phyloP scores from a whole-genome alignment of 2,329 filamentous ascomycete genomes.

The Metarhizium brunneum region DNA sequence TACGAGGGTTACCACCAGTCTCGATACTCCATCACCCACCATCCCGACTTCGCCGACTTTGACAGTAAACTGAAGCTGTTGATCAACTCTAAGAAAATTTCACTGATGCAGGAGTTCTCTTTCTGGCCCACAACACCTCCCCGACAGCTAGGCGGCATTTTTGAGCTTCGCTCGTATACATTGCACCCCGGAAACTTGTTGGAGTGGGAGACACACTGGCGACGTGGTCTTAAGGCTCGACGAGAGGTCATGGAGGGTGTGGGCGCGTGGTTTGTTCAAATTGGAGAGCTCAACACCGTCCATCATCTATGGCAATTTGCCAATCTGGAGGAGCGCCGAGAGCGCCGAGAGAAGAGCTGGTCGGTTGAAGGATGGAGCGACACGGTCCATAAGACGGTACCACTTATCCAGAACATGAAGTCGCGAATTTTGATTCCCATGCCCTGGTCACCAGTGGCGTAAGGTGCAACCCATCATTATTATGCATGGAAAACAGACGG shows the following conservation, averaged over 20 bases:
- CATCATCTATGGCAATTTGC: slow-evolving; percentile 99
- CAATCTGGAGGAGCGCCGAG: slow-evolving; percentile 86
- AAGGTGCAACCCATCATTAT: slow-evolving; percentile 13
- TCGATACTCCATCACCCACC: slow-evolving; percentile 70
- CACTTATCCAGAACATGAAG: slow-evolving; percentile 94
- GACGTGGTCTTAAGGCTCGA: slow-evolving; percentile 79
- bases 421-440: slow-evolving; percentile 87
- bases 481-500: background rate
- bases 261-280: slow-evolving; percentile 97
- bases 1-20: slow-evolving; percentile 95
- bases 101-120: slow-evolving; percentile 98
- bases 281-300: slow-evolving; percentile 94
- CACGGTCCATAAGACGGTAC: slow-evolving; percentile 97
- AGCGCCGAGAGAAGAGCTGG: slow-evolving; percentile 91
- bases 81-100: slow-evolving; percentile 75
- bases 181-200: slow-evolving; percentile 90
- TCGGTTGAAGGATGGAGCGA: slow-evolving; percentile 90
- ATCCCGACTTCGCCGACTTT: slow-evolving; percentile 77
- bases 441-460: slow-evolving; percentile 92
- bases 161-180: slow-evolving; percentile 94
- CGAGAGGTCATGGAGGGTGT: slow-evolving; percentile 98
- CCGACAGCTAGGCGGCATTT: slow-evolving; percentile 80
- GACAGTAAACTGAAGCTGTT: slow-evolving; percentile 77
- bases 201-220: slow-evolving; percentile 99
- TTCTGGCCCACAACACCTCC: slow-evolving; percentile 97